These are phyloP conservation scores for Apostasia shenzhenica DNA, from an alignment of 106 monocot species.

Conservation along the genomic window DNA sequence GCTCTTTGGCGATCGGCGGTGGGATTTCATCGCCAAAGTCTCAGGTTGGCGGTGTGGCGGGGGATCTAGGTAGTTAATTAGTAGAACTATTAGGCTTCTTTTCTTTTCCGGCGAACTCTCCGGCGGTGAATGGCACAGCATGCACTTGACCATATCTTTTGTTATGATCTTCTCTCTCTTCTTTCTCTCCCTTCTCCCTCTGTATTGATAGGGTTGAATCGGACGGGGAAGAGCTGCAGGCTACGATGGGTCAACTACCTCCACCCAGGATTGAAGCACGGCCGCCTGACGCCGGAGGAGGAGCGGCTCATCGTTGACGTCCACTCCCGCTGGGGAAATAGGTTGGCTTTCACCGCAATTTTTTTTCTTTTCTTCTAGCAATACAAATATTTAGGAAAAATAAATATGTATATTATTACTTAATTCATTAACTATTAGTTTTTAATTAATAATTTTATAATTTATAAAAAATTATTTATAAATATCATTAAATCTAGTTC, in stretches of 20 bases:
- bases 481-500: too few relatives aligned
- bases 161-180: neutral
- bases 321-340: slow-evolving; percentile 71
- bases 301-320: slow-evolving; percentile 62
- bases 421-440: too few relatives aligned
- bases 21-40: slow-evolving; percentile 73
- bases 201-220: slow-evolving; percentile 48
- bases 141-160: too few relatives aligned
- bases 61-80: slow-evolving; percentile 9
- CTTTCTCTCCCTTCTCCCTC: neutral
- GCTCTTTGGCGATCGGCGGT: slow-evolving; percentile 64
- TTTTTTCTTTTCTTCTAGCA: neutral
- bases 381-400: neutral
- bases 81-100: neutral
- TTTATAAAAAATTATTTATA: too few relatives aligned
- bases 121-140: too few relatives aligned
- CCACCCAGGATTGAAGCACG: slow-evolving; percentile 68
- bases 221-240: slow-evolving; percentile 87
- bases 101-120: neutral
- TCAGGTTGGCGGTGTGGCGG: slow-evolving; percentile 74
- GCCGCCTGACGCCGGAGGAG: slow-evolving; percentile 68
- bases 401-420: too few relatives aligned
- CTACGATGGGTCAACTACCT: slow-evolving; percentile 59
- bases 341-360: slow-evolving; percentile 18
- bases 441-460: too few relatives aligned